Evolutionary conservation across 2,329 filamentous ascomycete genomes (phyloP).

Genomic region (Colletotrichum melonis): DNA sequence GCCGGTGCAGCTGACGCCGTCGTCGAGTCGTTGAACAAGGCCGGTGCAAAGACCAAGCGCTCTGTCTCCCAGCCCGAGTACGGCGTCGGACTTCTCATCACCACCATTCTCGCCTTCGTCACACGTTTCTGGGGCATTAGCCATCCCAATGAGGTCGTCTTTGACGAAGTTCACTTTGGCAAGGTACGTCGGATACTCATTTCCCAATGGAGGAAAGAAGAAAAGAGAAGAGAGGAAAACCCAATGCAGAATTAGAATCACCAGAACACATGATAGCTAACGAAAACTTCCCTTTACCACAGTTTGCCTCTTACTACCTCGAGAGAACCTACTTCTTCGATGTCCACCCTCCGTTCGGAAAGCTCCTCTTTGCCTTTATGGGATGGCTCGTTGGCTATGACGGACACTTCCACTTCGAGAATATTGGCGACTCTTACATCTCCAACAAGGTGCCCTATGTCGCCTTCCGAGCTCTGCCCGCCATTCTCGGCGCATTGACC

Average conservation of each 20-base stretch:
- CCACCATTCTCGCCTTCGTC: conserved; percentile 86
- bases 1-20: conserved; percentile 56
- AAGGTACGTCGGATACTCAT: conserved; percentile 73
- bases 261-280: conserved; percentile 14
- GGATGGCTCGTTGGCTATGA: conserved; percentile 98
- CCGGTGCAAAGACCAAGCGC: conserved; percentile 49
- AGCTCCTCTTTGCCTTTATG: conserved; percentile 96
- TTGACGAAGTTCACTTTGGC: conserved; percentile 99
- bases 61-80: conserved; percentile 81
- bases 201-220: background rate
- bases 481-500: conserved; percentile 89
- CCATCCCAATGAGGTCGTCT: conserved; percentile 96
- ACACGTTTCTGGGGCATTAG: conserved; percentile 97
- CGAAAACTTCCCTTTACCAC: conserved; percentile 29
- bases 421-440: conserved; percentile 98
- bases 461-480: conserved; percentile 92
- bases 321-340: conserved; percentile 99
- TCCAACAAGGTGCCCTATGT: conserved; percentile 97
- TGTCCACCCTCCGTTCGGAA: conserved; percentile 97
- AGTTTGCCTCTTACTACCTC: conserved; percentile 86
- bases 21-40: conserved; percentile 62
- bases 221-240: background rate
- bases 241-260: background rate
- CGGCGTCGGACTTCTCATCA: conserved; percentile 78
- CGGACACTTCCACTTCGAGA: conserved; percentile 97